Base-by-base conservation (phyloP, 257 asterid species). In the Solanum gracilifrons region DNA sequence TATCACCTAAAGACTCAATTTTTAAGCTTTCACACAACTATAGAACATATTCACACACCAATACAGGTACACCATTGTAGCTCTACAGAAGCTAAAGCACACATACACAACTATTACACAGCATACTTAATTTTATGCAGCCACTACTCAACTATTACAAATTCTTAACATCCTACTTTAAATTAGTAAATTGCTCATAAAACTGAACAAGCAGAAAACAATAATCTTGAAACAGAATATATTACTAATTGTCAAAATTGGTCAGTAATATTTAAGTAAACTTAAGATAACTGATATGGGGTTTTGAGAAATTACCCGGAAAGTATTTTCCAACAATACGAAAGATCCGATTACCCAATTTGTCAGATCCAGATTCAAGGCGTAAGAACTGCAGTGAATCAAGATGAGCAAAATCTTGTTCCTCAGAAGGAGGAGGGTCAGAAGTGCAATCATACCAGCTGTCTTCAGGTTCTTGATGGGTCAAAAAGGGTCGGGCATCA, bases 271-370 rank as follows among this genome's bases (percentile, higher is more conserved):
- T 13, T 48, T 48, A 46, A 13, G 55, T 46, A 46, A 3, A 43
- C 51, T 43, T 48, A 48, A 15, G n/a, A 60, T 21, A 60, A 9
- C 6, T 23, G 13, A 60, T 9, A 9, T 62, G 29, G 31, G 71
- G 71, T 23, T 62, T 62, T 62, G 15, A 62, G 71, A 62, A 62
- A 68, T 73, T 93, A 97, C 98, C 99, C 3, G 98, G 98, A 73
- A 97, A 97, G 88, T 95, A 93, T 92, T 95, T 97, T 27, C 99
- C 99, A 76, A 97, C 95, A 87, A 97, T 91, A 73, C 98, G 99
- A 41, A 95, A 91, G 85, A 97, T 94, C 41, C 95, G 98, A 86
- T 93, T 93, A 48, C 98, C 98, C 51, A 93, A 72, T 36, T 89
- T 95, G 87, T 97, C 98, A 58, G 87, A 93, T 41, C 98, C 98